A percentile compares a stretch with the other conserved stretches of the same genome.
These are phyloP conservation scores for Neofusicoccum kwambonambiense DNA, from an alignment of 2,329 filamentous ascomycete species.

Conservation along the genomic window DNA sequence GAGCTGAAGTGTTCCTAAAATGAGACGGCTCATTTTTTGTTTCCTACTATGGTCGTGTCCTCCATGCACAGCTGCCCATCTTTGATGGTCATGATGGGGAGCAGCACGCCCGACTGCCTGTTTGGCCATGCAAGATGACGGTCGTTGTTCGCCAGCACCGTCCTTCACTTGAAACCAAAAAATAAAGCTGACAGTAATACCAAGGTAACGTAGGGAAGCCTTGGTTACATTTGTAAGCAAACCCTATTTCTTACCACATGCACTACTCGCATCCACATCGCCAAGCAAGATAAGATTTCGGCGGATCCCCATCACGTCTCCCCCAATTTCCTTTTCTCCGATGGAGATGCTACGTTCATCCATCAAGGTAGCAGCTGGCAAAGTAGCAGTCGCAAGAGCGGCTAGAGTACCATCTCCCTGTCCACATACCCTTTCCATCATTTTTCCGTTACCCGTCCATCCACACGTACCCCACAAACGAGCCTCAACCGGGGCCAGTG, in stretches of 20 bases:
- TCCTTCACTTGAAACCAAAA: too few species aligned
- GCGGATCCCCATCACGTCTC: background rate
- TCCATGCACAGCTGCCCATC: background rate
- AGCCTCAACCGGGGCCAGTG: background rate
- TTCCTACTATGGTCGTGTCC: background rate
- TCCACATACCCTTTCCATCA: too few species aligned
- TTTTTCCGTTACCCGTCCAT: too few species aligned
- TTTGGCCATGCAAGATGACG: background rate
- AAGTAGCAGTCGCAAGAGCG: background rate
- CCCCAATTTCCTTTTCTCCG: background rate
- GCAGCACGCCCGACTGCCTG: background rate
- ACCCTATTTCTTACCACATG: slow-evolving; percentile 2
- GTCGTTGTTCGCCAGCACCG: background rate
- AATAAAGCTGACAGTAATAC: background rate
- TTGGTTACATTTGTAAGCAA: background rate
- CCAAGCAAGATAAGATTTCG: background rate
- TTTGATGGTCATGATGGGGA: background rate
- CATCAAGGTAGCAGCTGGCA: background rate
- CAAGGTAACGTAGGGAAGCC: background rate
- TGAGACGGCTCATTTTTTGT: slow-evolving; percentile 7
- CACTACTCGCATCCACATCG: background rate
- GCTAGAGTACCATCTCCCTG: too few species aligned
- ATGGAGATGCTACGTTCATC: background rate
- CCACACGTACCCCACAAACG: too few species aligned
- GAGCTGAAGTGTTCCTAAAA: background rate